Base-by-base conservation (phyloP, 805 yeast species). In the Wickerhamiella occidentalis region DNA sequence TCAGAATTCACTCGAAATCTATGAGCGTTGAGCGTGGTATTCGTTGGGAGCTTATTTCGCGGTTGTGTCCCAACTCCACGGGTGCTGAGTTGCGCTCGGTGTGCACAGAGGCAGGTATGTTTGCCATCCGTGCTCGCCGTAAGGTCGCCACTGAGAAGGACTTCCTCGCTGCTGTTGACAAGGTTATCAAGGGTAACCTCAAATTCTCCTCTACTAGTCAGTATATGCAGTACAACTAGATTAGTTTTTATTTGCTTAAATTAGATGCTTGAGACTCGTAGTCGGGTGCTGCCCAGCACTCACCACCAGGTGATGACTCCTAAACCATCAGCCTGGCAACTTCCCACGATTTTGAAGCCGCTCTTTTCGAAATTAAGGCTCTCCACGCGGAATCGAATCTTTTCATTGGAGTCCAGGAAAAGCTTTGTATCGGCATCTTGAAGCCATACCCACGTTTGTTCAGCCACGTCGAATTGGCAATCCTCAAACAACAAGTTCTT, bases 81-180 rank as follows among this genome's bases (percentile, higher is more conserved):
- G 99, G 99, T 67, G 99, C 99, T 2, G 98, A 92, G 71, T 74
- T 92, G 60, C 81, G 98, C 64, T 90, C 97, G 6, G 98, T 92
- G 15, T 92, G 98, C 68, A 92, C 98, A 1, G 99, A 92, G 68
- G 98, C 98, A 3, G 99, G 99, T 61, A 92, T 92, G 98, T 92
- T 88, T 73, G 98, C 99, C 41, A 92, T 92, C 50, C 79, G 99
- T 61, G 96, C 97, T 17, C 80, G 99, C 68, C 78, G 98, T 71
- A 92, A 92, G 72, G 96, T 92, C 40, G 97, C 98, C 35, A 82
- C 94, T 23, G 99, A 92, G 66, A 92, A 92, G 74, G 99, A 92
- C 67, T 92, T 92, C 75, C 72, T 92, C 61, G 87, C 90, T 58
- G 95, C 98, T 29, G 99, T 92, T 42, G 98, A 92, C 61, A 92